phyloP scores from a whole-genome alignment of 2,329 filamentous ascomycete species.

The Penicillium sp. region DNA sequence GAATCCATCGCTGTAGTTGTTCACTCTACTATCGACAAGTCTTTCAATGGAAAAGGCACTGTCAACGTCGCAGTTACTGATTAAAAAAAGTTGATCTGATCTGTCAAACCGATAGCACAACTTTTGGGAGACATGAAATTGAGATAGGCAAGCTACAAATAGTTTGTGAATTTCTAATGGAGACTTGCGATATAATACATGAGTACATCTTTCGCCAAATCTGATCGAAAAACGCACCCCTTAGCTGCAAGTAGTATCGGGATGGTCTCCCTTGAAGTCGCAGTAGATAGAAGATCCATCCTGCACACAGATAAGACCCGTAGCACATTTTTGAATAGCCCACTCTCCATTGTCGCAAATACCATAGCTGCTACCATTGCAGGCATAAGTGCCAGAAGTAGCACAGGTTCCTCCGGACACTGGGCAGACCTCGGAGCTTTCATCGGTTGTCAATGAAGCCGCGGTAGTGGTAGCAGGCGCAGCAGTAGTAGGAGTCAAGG shows the following conservation, averaged over 20 bases:
- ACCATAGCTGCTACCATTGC: not conserved
- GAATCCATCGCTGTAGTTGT: too few relatives aligned
- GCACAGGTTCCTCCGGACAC: not conserved
- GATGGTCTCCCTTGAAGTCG: not conserved
- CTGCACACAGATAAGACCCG: not conserved
- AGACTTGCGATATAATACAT: too few relatives aligned
- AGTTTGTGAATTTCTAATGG: too few relatives aligned
- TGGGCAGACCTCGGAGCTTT: not conserved
- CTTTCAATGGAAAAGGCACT: too few relatives aligned
- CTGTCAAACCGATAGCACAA: too few relatives aligned
- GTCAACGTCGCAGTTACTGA: too few relatives aligned
- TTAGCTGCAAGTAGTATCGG: not conserved
- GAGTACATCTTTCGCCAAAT: too few relatives aligned
- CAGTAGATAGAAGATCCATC: not conserved
- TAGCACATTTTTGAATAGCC: not conserved
- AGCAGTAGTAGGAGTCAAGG: not conserved
- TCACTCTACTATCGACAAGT: too few relatives aligned
- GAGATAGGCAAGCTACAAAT: too few relatives aligned
- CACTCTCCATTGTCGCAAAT: not conserved
- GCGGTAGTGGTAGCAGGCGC: not conserved
- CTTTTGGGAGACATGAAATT: too few relatives aligned
- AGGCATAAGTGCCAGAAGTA: not conserved
- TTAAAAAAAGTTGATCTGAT: too few relatives aligned
- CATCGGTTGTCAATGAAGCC: not conserved
- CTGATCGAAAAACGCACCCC: too few relatives aligned